These are phyloP conservation scores for Fusarium mangiferae DNA, from an alignment of 2,329 filamentous ascomycete species.

Conservation along the genomic window DNA sequence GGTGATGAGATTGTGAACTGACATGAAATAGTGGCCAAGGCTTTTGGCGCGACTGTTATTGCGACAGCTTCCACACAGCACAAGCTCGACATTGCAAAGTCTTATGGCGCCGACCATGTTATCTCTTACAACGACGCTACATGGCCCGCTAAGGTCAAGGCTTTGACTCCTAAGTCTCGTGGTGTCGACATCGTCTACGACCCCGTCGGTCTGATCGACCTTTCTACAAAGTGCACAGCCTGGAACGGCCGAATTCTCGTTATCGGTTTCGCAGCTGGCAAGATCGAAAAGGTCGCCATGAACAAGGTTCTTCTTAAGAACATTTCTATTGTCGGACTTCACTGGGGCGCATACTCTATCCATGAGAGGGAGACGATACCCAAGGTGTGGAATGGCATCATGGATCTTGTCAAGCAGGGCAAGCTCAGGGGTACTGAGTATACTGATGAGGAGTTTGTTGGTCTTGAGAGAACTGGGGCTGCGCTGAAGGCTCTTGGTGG, in stretches of 20 bases:
- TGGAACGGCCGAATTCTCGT: constrained; percentile 93
- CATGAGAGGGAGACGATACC: constrained; percentile 77
- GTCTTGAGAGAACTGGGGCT: constrained; percentile 80
- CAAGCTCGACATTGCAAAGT: constrained; percentile 81
- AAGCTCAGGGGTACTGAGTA: constrained; percentile 87
- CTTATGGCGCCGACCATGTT: constrained; percentile 86
- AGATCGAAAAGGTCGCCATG: constrained; percentile 90
- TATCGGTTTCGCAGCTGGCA: constrained; percentile 80
- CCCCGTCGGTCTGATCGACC: constrained; percentile 89
- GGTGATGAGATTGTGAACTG: neutral
- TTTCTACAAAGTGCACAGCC: constrained; percentile 88
- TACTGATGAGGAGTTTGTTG: constrained; percentile 82
- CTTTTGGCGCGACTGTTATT: constrained; percentile 89
- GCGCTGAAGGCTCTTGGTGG: constrained; percentile 82
- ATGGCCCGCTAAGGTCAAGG: constrained; percentile 77
- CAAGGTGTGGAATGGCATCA: constrained; percentile 84
- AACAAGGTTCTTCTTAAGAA: constrained; percentile 96
- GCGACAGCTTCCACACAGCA: constrained; percentile 85
- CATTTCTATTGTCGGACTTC: constrained; percentile 86
- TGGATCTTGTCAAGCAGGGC: constrained; percentile 78
- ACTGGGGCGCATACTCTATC: constrained; percentile 87
- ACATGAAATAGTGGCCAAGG: constrained; percentile 76
- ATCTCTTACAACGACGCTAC: constrained; percentile 77
- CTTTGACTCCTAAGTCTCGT: constrained; percentile 75
- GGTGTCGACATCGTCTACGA: constrained; percentile 96